Percentiles rank a stretch among this genome's conserved stretches.
phyloP scores from a whole-genome alignment of 371 early-diverging fungal species.

The Apophysomyces ossiformis region DNA sequence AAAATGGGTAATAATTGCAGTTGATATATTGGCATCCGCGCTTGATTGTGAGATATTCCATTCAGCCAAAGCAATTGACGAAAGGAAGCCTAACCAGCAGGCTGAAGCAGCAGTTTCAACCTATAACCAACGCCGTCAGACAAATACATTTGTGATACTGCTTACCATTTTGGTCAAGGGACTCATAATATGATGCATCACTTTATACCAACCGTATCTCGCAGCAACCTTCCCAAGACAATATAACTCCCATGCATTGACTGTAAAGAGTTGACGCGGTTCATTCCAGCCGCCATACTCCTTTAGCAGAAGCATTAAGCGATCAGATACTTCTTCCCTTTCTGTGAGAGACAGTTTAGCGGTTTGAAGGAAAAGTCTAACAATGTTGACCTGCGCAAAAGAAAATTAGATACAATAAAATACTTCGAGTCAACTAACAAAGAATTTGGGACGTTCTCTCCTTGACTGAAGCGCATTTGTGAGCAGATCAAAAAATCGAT shows the following conservation, averaged over 20 bases:
- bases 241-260: conserved; percentile 41
- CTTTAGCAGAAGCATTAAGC: conserved; percentile 11
- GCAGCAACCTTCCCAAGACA: conserved; percentile 44
- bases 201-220: conserved; percentile 32
- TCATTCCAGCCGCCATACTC: conserved; percentile 35
- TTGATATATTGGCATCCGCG: neutral
- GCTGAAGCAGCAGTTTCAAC: conserved; percentile 34
- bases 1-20: conserved; percentile 21
- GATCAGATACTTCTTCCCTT: conserved; percentile 11
- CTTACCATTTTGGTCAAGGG: conserved; percentile 30
- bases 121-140: conserved; percentile 10
- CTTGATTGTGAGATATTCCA: conserved; percentile 11
- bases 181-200: conserved; percentile 34
- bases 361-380: conserved; percentile 32
- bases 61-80: conserved; percentile 36
- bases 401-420: neutral
- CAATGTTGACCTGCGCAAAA: conserved; percentile 33
- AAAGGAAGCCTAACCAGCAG: conserved; percentile 38
- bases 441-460: conserved; percentile 19
- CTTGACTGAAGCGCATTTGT: conserved; percentile 21
- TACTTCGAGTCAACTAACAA: conserved; percentile 19
- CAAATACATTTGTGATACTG: neutral
- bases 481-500: conserved; percentile 30
- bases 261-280: conserved; percentile 11
- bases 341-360: conserved; percentile 2